Evolutionary conservation across 2,329 filamentous ascomycete genomes (phyloP), one percentile per base, ranked within the genome.

Genomic region (Myriosclerotinia duriaeana): DNA sequence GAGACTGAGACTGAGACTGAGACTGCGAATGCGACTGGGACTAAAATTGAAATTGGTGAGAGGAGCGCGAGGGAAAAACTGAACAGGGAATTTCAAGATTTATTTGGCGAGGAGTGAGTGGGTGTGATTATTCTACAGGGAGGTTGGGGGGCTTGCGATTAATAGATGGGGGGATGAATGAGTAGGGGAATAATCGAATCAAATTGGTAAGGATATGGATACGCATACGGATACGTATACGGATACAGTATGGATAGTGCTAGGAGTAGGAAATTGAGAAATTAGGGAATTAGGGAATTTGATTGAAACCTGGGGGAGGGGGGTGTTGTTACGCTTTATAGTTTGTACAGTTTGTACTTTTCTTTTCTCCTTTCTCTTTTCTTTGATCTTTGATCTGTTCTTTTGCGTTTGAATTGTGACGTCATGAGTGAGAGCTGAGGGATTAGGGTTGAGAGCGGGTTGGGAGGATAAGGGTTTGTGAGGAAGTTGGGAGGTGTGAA

Each of bases 71-170:
- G 64, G 15, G 64, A 71, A 46, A 65, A 71, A 17, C 66, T 73
- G 59, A 68, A 72, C 36, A 70, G 52, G 55, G 72, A 74, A 36
- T 64, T 72, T 66, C 71, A 55, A 34, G 64, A 53, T 44, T 68
- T 73, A 61, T 74, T 72, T 68, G 55, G 60, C 58, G 67, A 70
- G 30, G 67, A 72, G 50, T 67, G 63, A 61, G 17, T 38, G n/a
- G 9, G 9, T 26, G 26, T 26, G 26, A 26, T 26, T 26, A 52
- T 22, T 52, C 7, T 26, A 5, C 6, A 36, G 26, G 8, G 22
- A 17, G 26, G n/a, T 11, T 26, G n/a, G 15, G 3, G 20, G 14
- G 22, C 8, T 2, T 17, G 22, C 17, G 12, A 46, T 46, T 15
- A 38, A 8, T 5, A 26, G 26, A 26, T 26, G 26, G 34, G 17